These are phyloP conservation scores for Melaleuca alternifolia DNA, from an alignment of 345 rosid species.

Conservation along the genomic window DNA sequence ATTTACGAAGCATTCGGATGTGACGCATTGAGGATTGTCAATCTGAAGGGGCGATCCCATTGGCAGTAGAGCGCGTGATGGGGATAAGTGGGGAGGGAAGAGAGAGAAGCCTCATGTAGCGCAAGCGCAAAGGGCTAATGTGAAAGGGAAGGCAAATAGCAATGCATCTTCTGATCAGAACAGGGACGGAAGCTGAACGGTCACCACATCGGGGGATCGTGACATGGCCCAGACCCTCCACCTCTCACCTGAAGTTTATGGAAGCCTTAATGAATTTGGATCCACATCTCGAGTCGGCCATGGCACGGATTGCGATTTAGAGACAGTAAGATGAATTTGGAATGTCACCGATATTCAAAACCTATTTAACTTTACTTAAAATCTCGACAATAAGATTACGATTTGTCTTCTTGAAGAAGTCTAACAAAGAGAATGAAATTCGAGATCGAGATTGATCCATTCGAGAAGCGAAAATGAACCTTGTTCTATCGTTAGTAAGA, in stretches of 20 bases:
- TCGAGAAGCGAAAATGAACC: too few relatives aligned
- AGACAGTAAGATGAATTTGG: not conserved
- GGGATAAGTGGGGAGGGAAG: not conserved
- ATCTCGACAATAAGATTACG: too few relatives aligned
- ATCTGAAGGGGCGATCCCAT: not conserved
- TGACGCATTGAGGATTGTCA: not conserved
- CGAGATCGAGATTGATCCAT: not conserved
- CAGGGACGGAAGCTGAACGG: not conserved
- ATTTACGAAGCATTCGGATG: not conserved
- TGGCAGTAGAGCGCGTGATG: not conserved
- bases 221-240: not conserved
- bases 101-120: not conserved
- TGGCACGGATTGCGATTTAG: not conserved
- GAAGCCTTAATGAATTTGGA: not conserved
- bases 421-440: not conserved
- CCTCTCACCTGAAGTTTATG: not conserved
- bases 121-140: not conserved
- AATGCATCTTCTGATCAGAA: not conserved
- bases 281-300: not conserved
- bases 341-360: not conserved
- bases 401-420: too few relatives aligned
- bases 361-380: too few relatives aligned
- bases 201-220: not conserved
- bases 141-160: not conserved
- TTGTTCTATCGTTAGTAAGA: too few relatives aligned